Evolutionary conservation across 352 stramenopile genomes (phyloP).

Genomic region (Globisporangium paddicum): DNA sequence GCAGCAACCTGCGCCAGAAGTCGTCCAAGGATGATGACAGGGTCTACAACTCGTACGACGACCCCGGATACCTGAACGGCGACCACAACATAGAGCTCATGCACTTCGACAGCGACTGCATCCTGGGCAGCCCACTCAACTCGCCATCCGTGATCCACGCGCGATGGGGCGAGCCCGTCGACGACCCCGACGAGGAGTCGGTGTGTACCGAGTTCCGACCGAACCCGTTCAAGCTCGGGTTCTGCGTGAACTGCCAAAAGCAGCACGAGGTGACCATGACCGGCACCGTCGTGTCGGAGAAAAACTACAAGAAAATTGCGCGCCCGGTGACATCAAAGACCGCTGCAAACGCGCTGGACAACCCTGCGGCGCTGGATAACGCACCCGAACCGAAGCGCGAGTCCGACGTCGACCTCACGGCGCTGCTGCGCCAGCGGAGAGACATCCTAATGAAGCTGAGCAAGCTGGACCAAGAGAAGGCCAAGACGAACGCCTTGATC

Average conservation of each 20-base stretch:
- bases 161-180: constrained; percentile 77
- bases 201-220: constrained; percentile 75
- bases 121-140: constrained; percentile 69
- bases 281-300: constrained; percentile 56
- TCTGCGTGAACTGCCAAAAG: constrained; percentile 89
- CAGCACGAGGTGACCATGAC: constrained; percentile 79
- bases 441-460: constrained; percentile 74
- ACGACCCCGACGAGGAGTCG: constrained; percentile 79
- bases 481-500: constrained; percentile 28
- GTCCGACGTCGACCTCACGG: constrained; percentile 77
- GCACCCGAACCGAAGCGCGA: constrained; percentile 42
- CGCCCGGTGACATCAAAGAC: constrained; percentile 64
- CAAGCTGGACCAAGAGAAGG: constrained; percentile 52
- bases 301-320: constrained; percentile 84
- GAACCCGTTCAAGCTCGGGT: constrained; percentile 84
- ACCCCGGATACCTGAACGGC: constrained; percentile 57
- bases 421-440: constrained; percentile 63
- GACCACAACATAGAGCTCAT: constrained; percentile 51
- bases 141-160: constrained; percentile 81
- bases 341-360: constrained; percentile 75
- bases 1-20: constrained; percentile 23
- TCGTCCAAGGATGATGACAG: constrained; percentile 24
- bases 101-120: constrained; percentile 73
- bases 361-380: constrained; percentile 59
- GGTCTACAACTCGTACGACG: constrained; percentile 77